Conservation (phyloP, 495 filamentous ascomycete species). For the Hyaloscypha finlandica region DNA sequence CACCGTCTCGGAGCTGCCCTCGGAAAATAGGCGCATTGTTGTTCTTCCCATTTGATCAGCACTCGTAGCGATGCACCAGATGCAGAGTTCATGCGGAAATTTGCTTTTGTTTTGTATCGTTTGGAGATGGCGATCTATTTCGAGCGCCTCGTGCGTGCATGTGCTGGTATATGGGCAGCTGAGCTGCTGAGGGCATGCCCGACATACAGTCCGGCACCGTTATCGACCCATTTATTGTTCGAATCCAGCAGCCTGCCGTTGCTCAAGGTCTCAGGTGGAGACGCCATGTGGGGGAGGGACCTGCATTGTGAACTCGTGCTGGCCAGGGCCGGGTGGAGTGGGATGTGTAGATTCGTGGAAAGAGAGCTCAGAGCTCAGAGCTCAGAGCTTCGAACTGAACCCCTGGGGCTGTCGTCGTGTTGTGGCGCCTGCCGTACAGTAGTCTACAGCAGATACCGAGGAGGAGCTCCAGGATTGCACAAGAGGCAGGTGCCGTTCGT, state of each 20-base stretch:
- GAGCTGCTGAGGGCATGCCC: slow-evolving; percentile 1
- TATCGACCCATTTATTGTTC: neutral
- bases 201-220: neutral
- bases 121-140: slow-evolving; percentile 21
- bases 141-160: slow-evolving; percentile 5
- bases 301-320: neutral
- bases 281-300: slow-evolving; percentile 2
- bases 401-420: neutral
- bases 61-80: neutral
- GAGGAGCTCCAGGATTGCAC: neutral
- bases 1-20: neutral
- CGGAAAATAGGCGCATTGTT: slow-evolving; percentile 28
- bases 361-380: neutral
- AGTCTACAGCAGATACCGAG: neutral
- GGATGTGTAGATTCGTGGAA: neutral
- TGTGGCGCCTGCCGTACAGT: neutral
- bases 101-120: neutral
- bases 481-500: neutral
- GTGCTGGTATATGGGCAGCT: neutral
- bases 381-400: neutral
- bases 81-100: neutral
- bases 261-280: slow-evolving; percentile 4
- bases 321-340: neutral
- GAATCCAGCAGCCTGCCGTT: slow-evolving; percentile 5
- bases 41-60: neutral